A percentile compares a stretch with the other conserved stretches of the same genome.
Evolutionary conservation across 129 eudicot genomes (phyloP).

Genomic region (Calendula officinalis): DNA sequence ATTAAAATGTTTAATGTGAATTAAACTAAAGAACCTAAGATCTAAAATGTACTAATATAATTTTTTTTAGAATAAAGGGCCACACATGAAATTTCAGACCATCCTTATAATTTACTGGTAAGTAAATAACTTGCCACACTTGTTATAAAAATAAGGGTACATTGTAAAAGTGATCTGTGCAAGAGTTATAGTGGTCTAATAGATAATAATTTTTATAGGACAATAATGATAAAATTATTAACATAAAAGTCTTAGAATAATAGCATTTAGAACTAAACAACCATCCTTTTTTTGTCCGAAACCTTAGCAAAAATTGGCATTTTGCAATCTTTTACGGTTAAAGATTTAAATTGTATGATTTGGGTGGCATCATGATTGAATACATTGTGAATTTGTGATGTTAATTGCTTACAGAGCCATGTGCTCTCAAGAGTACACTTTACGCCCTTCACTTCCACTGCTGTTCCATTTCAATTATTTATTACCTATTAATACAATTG

Average conservation of each 20-base stretch:
- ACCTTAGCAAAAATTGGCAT: slow-evolving; percentile 1
- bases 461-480: slow-evolving; percentile 8
- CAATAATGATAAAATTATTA: slow-evolving; percentile 13
- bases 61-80: no score
- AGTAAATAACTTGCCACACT: no score
- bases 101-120: no score
- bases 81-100: no score
- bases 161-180: slow-evolving; percentile 11
- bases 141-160: not conserved
- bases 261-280: not conserved
- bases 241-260: not conserved
- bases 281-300: not conserved
- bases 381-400: slow-evolving; percentile 21
- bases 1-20: no score
- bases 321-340: not conserved
- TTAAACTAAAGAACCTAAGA: no score
- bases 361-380: slow-evolving; percentile 38
- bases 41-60: no score
- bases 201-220: not conserved
- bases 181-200: not conserved
- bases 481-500: not conserved
- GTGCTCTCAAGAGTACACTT: slow-evolving; percentile 32
- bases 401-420: slow-evolving; percentile 32
- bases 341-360: slow-evolving; percentile 7
- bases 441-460: slow-evolving; percentile 22